These are phyloP conservation scores for Dictyostelium purpureum DNA, from an alignment of 78 protist genomes.

Conservation along the genomic window DNA sequence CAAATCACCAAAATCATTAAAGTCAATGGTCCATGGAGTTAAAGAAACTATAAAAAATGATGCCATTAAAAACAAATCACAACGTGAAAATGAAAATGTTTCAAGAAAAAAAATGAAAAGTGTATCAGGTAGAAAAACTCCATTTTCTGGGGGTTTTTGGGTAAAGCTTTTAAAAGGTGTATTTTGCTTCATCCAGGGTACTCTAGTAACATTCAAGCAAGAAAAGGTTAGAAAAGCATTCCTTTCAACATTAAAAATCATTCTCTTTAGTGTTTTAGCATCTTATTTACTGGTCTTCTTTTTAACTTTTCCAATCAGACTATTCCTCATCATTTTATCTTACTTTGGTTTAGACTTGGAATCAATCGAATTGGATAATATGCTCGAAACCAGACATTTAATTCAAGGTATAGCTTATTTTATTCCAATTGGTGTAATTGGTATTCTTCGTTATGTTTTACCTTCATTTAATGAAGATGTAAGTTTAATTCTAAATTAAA, in stretches of 20 bases:
- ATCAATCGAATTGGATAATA: background rate
- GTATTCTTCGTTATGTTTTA: conserved; percentile 43
- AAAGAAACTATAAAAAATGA: background rate
- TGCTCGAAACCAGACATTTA: background rate
- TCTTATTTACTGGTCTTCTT: background rate
- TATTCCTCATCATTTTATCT: background rate
- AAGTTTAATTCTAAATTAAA: background rate
- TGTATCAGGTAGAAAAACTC: conserved; percentile 44
- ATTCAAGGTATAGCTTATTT: conserved; percentile 18
- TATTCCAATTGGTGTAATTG: conserved; percentile 49
- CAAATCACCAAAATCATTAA: background rate
- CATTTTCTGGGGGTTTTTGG: conserved; percentile 14
- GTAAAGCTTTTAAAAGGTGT: conserved; percentile 46
- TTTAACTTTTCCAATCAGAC: conserved; percentile 7
- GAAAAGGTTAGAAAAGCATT: background rate
- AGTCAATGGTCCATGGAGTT: background rate
- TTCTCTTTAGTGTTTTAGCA: conserved; percentile 25
- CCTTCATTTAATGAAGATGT: conserved; percentile 75
- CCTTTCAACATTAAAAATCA: background rate
- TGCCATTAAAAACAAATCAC: background rate
- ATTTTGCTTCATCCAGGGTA: background rate
- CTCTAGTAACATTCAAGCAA: background rate
- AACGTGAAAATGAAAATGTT: background rate
- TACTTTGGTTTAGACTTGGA: background rate
- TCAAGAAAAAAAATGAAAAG: background rate